Evolutionary conservation across 2,329 filamentous ascomycete species (phyloP).

Genomic region (Penicillium brasilianum): DNA sequence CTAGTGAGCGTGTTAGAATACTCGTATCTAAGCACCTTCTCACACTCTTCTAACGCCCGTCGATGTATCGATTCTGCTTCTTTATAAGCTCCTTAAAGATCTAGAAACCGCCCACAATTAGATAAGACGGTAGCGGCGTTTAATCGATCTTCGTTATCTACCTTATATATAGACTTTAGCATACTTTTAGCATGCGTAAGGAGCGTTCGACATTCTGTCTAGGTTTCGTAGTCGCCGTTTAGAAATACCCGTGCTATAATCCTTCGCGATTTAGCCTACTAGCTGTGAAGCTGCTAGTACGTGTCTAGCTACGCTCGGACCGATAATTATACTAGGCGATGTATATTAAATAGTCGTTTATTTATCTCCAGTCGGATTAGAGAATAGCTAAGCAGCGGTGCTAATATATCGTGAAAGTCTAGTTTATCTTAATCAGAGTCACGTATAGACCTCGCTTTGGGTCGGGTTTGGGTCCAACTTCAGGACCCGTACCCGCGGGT

Average conservation of each 20-base stretch:
- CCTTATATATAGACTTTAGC: neutral
- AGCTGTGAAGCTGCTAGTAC: neutral
- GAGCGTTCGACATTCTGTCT: neutral
- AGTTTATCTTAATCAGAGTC: too few relatives aligned
- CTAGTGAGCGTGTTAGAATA: constrained; percentile 20
- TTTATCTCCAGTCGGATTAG: constrained; percentile 23
- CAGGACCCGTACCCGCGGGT: too few relatives aligned
- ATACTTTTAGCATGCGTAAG: neutral
- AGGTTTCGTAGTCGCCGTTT: neutral
- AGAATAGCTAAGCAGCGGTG: constrained; percentile 25
- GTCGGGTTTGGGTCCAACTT: too few relatives aligned
- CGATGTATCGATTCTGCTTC: constrained; percentile 28
- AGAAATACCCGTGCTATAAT: neutral
- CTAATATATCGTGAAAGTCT: too few relatives aligned
- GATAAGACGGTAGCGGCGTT: constrained; percentile 3
- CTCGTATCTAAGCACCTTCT: constrained; percentile 15
- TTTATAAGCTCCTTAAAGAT: constrained; percentile 19
- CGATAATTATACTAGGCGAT: constrained; percentile 35
- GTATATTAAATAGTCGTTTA: constrained; percentile 30
- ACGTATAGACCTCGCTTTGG: too few relatives aligned
- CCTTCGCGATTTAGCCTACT: neutral
- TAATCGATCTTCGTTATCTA: constrained; percentile 11
- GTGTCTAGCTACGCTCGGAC: constrained; percentile 26
- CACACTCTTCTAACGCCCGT: constrained; percentile 15
- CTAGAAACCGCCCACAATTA: constrained; percentile 24